Evolutionary conservation across 441 rosid genomes (phyloP).

Genomic region (Melastoma candidum): DNA sequence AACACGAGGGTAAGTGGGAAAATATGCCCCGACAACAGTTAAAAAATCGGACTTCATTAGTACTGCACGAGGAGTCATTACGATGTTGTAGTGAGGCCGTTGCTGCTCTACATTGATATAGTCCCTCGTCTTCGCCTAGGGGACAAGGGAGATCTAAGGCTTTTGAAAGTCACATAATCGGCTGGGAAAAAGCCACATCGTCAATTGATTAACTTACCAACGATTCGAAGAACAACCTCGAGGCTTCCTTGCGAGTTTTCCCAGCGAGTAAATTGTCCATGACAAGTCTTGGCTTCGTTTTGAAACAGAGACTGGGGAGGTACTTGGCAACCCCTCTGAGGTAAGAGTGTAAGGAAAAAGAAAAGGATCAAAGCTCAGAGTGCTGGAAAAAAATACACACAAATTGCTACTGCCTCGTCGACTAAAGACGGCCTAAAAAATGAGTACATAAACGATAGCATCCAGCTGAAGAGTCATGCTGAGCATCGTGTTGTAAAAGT

Average conservation of each 20-base stretch:
- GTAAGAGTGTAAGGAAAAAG: background rate
- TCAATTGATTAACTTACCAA: slow-evolving; percentile 46
- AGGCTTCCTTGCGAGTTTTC: slow-evolving; percentile 98
- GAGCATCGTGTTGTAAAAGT: too few species aligned
- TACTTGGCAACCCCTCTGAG: slow-evolving; percentile 86
- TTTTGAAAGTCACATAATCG: background rate
- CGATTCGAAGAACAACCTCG: slow-evolving; percentile 98
- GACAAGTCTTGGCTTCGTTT: slow-evolving; percentile 38
- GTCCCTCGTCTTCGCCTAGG: slow-evolving; percentile 89
- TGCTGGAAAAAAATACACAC: background rate
- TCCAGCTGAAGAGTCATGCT: too few species aligned
- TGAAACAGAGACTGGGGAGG: slow-evolving; percentile 61
- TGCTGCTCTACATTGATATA: slow-evolving; percentile 84
- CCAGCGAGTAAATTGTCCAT: slow-evolving; percentile 70
- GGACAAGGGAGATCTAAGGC: slow-evolving; percentile 3
- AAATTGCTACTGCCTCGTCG: too few species aligned
- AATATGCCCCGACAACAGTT: slow-evolving; percentile 2
- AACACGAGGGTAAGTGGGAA: too few species aligned
- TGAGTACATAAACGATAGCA: too few species aligned
- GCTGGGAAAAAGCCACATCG: background rate
- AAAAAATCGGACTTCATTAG: slow-evolving; percentile 82
- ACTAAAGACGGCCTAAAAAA: too few species aligned
- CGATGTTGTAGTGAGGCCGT: slow-evolving; percentile 54
- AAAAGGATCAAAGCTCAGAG: background rate
- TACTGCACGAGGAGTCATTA: slow-evolving; percentile 55